Evolutionary conservation across 306 rosid genomes (phyloP), one percentile per base, ranked within the genome.

Genomic region (Fragaria nilgerrensis): DNA sequence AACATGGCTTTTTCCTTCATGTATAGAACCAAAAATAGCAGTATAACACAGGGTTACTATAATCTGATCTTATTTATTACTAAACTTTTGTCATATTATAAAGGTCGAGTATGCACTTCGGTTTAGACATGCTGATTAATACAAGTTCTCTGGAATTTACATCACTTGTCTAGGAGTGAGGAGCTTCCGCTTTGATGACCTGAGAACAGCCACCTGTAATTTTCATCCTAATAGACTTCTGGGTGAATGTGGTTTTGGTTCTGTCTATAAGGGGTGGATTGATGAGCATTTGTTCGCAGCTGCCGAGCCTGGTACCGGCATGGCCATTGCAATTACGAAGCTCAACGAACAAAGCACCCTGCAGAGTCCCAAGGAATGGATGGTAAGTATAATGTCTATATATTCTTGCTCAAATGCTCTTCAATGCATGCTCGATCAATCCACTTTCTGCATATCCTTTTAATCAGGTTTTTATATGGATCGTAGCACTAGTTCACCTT

Each of bases 171-270:
- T 74, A 92, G 97, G 87, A 6, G 59, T 49, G 34, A 74, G 78
- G 88, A 90, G 81, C 80, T 95, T 95, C 81, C 20, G 74, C 75
- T 92, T 83, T 16, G 80, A 80, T 82, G 96, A 90, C 72, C 96
- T 95, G 49, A 90, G 68, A 84, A 86, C 78, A 10, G 92, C 98
- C 75, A 90, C 98, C 53, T 78, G 96, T 74, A 92, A 95, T 86
- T 95, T 95, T 69, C 96, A 96, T 48, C 98, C 97, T 0, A 96
- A 92, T 70, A 89, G 96, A 85, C 82, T 92, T 81, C 81, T 92
- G 8, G 97, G 98, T 25, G 97, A 89, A 82, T 97, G 97, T 1
- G 98, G 98, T 19, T 95, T 95, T 71, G 98, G 98, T 45, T 79
- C 76, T 68, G 97, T 95, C 36, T 95, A 86, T 32, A 95, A 92